Conservation (phyloP, 2,329 filamentous ascomycete genomes). For the Pseudofabraea citricarpa region DNA sequence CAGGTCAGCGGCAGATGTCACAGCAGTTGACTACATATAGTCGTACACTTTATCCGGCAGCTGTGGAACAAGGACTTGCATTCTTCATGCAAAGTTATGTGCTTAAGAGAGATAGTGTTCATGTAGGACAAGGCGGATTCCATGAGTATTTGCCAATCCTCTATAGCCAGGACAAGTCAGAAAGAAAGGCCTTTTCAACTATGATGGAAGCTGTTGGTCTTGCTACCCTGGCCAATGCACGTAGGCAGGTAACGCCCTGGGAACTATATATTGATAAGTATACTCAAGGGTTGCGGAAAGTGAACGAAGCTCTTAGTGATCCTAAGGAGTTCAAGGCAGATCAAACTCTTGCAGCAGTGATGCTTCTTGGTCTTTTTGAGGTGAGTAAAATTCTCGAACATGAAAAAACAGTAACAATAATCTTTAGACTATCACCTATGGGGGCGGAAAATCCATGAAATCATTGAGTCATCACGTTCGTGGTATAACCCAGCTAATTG, state of each 20-base stretch:
- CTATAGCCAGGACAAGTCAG: not conserved
- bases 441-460: not conserved
- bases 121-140: not conserved
- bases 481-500: not conserved
- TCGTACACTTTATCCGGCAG: not conserved
- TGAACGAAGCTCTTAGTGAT: not conserved
- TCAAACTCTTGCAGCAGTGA: not conserved
- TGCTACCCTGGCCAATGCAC: not conserved
- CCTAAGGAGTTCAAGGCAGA: not conserved
- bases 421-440: not conserved
- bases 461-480: not conserved
- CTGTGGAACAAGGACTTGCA: not conserved
- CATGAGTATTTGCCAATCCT: not conserved
- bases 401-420: not conserved
- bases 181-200: not conserved
- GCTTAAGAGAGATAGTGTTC: not conserved
- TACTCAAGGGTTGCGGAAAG: not conserved
- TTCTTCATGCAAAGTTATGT: not conserved
- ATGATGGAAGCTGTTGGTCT: not conserved
- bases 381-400: not conserved
- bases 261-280: not conserved
- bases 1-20: not conserved
- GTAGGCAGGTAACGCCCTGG: not conserved
- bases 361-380: not conserved
- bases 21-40: not conserved